A percentile compares a stretch with the other conserved stretches of the same genome.
These are phyloP conservation scores for Populus trichocarpa DNA, from an alignment of 441 rosid species.

Conservation along the genomic window DNA sequence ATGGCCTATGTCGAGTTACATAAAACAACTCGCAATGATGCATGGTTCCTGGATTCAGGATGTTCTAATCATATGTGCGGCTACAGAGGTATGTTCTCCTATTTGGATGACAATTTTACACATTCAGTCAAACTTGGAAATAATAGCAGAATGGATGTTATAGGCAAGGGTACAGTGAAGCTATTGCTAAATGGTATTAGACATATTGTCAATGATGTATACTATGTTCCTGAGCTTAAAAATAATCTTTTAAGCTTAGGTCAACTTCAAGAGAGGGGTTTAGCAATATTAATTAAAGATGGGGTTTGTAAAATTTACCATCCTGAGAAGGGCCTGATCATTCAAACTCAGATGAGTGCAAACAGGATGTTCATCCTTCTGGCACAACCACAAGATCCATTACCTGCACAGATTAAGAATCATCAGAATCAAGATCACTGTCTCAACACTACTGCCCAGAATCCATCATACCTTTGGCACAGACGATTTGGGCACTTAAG, in stretches of 20 bases:
- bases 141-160: not conserved
- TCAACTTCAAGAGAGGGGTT: not conserved
- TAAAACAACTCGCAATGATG: not conserved
- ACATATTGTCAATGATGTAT: not conserved
- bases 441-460: not conserved
- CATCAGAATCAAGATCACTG: not conserved
- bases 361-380: not conserved
- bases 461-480: not conserved
- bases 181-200: not conserved
- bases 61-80: not conserved
- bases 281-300: not conserved
- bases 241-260: not conserved
- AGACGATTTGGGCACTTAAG: not conserved
- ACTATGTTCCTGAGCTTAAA: conserved; percentile 2
- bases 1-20: not conserved
- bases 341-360: not conserved
- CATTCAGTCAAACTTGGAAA: not conserved
- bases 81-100: not conserved
- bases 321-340: not conserved
- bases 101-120: not conserved
- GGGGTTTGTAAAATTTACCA: not conserved
- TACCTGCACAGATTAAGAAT: not conserved
- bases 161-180: not conserved
- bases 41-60: conserved; percentile 10
- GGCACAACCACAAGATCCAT: not conserved